Evolutionary conservation across 495 filamentous ascomycete species (phyloP), one percentile per base, ranked within the genome.

Genomic region (Tuber indicum): DNA sequence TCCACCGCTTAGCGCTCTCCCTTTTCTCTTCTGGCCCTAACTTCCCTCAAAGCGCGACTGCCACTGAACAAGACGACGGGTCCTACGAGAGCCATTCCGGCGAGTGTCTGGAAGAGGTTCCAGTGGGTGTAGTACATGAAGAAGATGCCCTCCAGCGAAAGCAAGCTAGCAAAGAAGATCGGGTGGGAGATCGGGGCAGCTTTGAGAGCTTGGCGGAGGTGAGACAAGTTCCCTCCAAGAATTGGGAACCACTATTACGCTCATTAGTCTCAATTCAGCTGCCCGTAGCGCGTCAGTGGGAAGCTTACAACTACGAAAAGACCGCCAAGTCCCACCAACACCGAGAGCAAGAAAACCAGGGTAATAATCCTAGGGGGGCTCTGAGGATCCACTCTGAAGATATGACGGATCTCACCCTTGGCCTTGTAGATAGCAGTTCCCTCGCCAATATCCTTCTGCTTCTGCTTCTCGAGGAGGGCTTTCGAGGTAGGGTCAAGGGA

Each of bases 121-220:
- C 95, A 98, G 80, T 86, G 91, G 45, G 88, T 92, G 84, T 98
- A 99, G 87, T 99, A 99, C 84, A 97, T 84, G 88, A 94, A 94
- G 86, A 98, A 98, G 79, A 97, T 89, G 12, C 89, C 92, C 85
- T 99, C 96, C 86, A 99, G 90, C 19, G 90, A 89, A 42, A 97
- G 49, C 76, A 99, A 89, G 14, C 93, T 96, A 62, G 90, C 91
- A 77, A 95, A 91, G 86, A 98, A 97, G 69, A 92, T 82, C 62
- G 89, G 86, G 82, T 98, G 94, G 14, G 93, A 89, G 36, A 97
- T 76, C 69, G 94, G 94, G 9, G 92, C 91, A 36, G 86, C 86
- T 72, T 89, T 85, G 71, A 97, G 84, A 39, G 94, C 94, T 75
- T 91, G 89, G 47, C 90, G 84, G 6, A 96, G 85, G 83, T 98